These are phyloP conservation scores for Setomelanomma holmii DNA, from an alignment of 2,329 filamentous ascomycete species.

Conservation along the genomic window DNA sequence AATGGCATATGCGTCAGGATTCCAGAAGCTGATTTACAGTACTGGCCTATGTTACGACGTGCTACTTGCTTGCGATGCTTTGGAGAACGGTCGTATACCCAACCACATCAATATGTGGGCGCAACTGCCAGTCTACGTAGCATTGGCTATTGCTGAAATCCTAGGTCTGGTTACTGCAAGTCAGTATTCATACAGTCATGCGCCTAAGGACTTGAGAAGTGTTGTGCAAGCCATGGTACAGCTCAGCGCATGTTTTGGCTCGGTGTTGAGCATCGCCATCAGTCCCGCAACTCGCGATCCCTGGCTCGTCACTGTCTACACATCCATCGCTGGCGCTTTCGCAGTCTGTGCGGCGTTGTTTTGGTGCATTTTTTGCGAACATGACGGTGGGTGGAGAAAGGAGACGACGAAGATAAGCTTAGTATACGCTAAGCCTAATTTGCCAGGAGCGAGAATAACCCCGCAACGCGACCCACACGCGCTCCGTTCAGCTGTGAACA, in stretches of 20 bases:
- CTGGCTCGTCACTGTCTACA: slow-evolving; percentile 27
- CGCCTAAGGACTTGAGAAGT: slow-evolving; percentile 48
- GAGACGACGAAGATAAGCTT: too few relatives aligned
- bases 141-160: slow-evolving; percentile 49
- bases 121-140: slow-evolving; percentile 48
- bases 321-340: slow-evolving; percentile 18
- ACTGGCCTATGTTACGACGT: slow-evolving; percentile 34
- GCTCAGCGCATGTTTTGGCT: slow-evolving; percentile 30
- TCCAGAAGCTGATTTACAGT: slow-evolving; percentile 37
- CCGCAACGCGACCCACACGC: not conserved
- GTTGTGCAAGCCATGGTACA: slow-evolving; percentile 37
- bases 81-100: slow-evolving; percentile 23
- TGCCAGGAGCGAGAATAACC: not conserved
- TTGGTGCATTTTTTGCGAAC: slow-evolving; percentile 6
- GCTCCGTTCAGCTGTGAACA: not conserved
- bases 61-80: slow-evolving; percentile 48
- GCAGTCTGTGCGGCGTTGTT: slow-evolving; percentile 9
- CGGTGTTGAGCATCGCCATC: slow-evolving; percentile 34
- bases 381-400: too few relatives aligned
- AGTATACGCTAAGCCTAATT: not conserved
- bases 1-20: slow-evolving; percentile 30
- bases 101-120: slow-evolving; percentile 48
- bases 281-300: slow-evolving; percentile 35
- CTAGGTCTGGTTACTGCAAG: slow-evolving; percentile 48
- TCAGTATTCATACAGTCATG: slow-evolving; percentile 51